phyloP scores from a whole-genome alignment of 2,329 filamentous ascomycete genomes.

The Claviceps lovelessii region DNA sequence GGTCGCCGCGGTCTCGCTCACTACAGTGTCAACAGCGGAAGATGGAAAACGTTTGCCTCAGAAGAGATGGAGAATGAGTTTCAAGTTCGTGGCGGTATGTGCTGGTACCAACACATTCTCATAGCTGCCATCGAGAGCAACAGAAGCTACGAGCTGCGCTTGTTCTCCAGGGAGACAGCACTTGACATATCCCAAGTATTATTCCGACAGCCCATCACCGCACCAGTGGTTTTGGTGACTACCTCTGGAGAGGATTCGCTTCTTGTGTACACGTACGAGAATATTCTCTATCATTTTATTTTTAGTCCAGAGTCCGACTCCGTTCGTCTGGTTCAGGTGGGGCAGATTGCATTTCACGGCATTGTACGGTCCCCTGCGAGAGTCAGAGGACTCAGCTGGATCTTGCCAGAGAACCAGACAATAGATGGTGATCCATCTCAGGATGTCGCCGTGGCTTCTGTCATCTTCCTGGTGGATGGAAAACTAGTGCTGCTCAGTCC shows the following conservation, averaged over 20 bases:
- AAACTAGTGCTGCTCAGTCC: conserved; percentile 89
- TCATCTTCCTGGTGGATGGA: conserved; percentile 91
- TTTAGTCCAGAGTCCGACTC: conserved; percentile 58
- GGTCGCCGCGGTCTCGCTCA: conserved; percentile 82
- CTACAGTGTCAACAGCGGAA: conserved; percentile 84
- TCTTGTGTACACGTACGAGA: conserved; percentile 93
- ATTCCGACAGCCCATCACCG: conserved; percentile 62
- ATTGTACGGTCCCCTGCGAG: conserved; percentile 87
- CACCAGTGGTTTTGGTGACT: conserved; percentile 79
- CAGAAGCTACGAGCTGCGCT: conserved; percentile 68
- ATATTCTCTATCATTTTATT: conserved; percentile 87
- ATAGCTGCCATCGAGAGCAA: conserved; percentile 85
- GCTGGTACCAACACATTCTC: conserved; percentile 93
- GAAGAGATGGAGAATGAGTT: conserved; percentile 76
- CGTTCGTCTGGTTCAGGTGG: conserved; percentile 76
- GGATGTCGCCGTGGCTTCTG: conserved; percentile 84
- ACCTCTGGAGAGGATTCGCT: conserved; percentile 87
- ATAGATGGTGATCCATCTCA: conserved; percentile 86
- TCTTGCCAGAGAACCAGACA: conserved; percentile 80
- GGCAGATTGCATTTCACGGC: conserved; percentile 92
- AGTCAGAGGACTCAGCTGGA: conserved; percentile 89
- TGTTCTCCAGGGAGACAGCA: conserved; percentile 76
- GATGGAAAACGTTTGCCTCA: conserved; percentile 90
- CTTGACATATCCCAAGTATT: conserved; percentile 61
- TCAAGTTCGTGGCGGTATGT: conserved; percentile 88